Conservation (phyloP, 2,329 filamentous ascomycete species). For the Didymella glomerata region DNA sequence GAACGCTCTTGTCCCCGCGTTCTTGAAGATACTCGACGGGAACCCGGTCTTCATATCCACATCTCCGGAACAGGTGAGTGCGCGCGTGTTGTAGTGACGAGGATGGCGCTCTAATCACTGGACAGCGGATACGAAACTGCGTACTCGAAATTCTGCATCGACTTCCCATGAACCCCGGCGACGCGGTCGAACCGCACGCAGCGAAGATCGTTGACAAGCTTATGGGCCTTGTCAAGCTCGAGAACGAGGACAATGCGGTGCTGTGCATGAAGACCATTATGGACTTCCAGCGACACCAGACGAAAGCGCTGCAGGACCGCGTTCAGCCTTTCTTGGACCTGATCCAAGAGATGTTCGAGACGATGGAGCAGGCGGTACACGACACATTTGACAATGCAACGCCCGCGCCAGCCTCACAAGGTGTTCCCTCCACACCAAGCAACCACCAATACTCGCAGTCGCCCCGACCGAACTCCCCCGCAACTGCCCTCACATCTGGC, state of each 20-base stretch:
- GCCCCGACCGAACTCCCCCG: constrained; percentile 87
- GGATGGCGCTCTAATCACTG: constrained; percentile 23
- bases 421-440: constrained; percentile 70
- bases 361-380: constrained; percentile 92
- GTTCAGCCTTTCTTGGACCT: constrained; percentile 90
- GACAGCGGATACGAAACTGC: constrained; percentile 83
- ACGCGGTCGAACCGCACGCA: constrained; percentile 87
- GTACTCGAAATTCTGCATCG: constrained; percentile 94
- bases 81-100: constrained; percentile 17
- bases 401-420: constrained; percentile 59
- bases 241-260: constrained; percentile 99
- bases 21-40: constrained; percentile 83
- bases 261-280: constrained; percentile 98
- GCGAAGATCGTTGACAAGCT: constrained; percentile 88
- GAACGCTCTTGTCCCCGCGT: constrained; percentile 86
- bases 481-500: constrained; percentile 80
- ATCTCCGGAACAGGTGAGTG: constrained; percentile 82
- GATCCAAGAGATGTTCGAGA: constrained; percentile 94
- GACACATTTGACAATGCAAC: constrained; percentile 89
- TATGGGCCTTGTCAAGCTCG: constrained; percentile 84
- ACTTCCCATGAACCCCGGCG: constrained; percentile 75
- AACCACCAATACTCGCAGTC: constrained; percentile 78
- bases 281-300: constrained; percentile 93
- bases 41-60: constrained; percentile 90
- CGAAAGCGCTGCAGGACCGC: constrained; percentile 79